Evolutionary conservation across 345 rosid genomes (phyloP).

Genomic region (Corchorus capsularis): DNA sequence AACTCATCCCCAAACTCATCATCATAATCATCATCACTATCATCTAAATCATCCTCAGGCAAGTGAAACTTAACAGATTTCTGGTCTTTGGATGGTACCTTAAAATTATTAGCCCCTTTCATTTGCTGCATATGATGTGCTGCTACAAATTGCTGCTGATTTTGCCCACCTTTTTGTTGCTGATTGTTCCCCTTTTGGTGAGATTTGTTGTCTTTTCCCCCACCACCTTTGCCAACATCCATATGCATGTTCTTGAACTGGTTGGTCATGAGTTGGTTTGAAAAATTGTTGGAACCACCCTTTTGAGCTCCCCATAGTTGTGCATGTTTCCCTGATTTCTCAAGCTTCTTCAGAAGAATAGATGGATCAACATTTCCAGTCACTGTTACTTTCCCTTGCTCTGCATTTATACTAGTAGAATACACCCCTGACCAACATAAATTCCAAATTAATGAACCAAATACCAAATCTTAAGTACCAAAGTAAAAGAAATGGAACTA

Average conservation of each 20-base stretch:
- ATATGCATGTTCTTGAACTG: conserved; percentile 57
- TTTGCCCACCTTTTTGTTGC: conserved; percentile 41
- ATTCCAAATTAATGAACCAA: background rate
- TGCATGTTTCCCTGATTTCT: conserved; percentile 88
- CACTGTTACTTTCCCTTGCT: conserved; percentile 86
- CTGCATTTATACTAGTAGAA: conserved; percentile 57
- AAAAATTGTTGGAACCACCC: conserved; percentile 49
- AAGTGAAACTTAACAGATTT: conserved; percentile 69
- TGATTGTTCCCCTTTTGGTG: conserved; percentile 45
- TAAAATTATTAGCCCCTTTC: conserved; percentile 48
- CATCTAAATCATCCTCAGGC: conserved; percentile 57
- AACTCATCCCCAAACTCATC: conserved; percentile 40
- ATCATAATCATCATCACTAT: conserved; percentile 40
- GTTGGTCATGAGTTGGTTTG: conserved; percentile 36
- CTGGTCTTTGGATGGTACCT: conserved; percentile 45
- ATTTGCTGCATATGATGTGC: conserved; percentile 53
- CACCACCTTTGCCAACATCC: conserved; percentile 37
- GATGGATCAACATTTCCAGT: conserved; percentile 80
- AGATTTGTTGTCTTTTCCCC: conserved; percentile 46
- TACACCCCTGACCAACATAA: conserved; percentile 62
- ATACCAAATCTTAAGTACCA: background rate
- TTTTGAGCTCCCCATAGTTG: conserved; percentile 69
- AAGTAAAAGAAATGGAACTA: background rate
- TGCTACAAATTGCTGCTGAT: conserved; percentile 40
- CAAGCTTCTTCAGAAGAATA: conserved; percentile 69